These are phyloP conservation scores for Boletus pseudopeckii DNA, from an alignment of 768 basidiomycete genomes.

Conservation along the genomic window DNA sequence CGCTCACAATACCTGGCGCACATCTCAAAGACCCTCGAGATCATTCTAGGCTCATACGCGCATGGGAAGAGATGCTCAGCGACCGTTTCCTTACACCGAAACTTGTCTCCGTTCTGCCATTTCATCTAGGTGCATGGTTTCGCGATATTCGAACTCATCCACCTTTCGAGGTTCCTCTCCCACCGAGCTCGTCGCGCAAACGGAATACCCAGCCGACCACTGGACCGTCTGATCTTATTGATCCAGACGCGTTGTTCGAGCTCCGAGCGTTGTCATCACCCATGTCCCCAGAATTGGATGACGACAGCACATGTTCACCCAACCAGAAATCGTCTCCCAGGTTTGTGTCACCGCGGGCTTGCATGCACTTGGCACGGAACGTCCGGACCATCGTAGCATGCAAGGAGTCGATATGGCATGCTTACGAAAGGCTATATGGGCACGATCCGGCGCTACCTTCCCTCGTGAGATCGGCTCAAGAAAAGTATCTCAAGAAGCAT, in stretches of 20 bases:
- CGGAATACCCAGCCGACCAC: conserved; percentile 13
- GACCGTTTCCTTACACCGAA: conserved; percentile 53
- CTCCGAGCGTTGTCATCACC: conserved; percentile 27
- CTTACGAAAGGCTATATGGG: conserved; percentile 49
- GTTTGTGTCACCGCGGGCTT: conserved; percentile 43
- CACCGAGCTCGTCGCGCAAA: conserved; percentile 42
- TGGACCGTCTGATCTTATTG: conserved; percentile 23
- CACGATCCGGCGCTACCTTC: conserved; percentile 39
- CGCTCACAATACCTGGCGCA: conserved; percentile 15
- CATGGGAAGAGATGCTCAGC: conserved; percentile 68
- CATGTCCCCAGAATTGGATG: conserved; percentile 25
- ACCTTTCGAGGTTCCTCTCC: conserved; percentile 51
- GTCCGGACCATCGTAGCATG: conserved; percentile 57
- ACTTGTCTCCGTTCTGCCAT: conserved; percentile 58
- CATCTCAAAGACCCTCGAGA: conserved; percentile 47
- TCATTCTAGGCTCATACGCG: conserved; percentile 55
- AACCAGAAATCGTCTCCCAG: conserved; percentile 23
- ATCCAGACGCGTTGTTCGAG: conserved; percentile 31
- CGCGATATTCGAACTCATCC: conserved; percentile 48
- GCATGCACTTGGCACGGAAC: conserved; percentile 63
- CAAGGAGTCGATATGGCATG: conserved; percentile 67
- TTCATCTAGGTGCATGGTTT: conserved; percentile 62
- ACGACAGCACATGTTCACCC: conserved; percentile 17
- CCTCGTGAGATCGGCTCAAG: conserved; percentile 36
- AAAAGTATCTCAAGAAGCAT: conserved; percentile 24